Base-by-base conservation (phyloP, 129 eudicot species). In the Escallonia rubra region DNA sequence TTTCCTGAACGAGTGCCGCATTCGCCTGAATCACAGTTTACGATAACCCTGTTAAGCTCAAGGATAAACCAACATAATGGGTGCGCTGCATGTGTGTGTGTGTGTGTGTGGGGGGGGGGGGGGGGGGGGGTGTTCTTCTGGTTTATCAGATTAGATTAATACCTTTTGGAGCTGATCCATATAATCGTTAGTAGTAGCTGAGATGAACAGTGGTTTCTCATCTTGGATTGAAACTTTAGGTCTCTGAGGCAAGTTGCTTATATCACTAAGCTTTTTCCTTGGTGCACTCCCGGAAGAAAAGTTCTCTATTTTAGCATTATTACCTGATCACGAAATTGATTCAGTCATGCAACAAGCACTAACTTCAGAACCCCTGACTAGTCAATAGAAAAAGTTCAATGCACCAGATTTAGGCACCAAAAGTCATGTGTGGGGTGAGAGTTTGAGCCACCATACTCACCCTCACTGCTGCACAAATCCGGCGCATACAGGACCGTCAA, bases 91-190 rank as follows among this genome's bases (percentile, higher is more conserved):
- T n/a, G n/a, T n/a, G n/a, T n/a, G n/a, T n/a, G n/a, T n/a, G n/a
- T n/a, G n/a, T n/a, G n/a, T n/a, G 34, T 23, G 34, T 23, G 34
- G 34, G 34, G 57, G 41, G n/a, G 3, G 0, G 5, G 4, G 38
- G 16, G 9, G 42, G 62, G 23, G 12, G 34, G 48, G 8, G 46
- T 57, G 57, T 4, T 16, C 6, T 49, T 39, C 7, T 62, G 49
- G 71, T 53, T 12, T 50, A 68, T 23, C 11, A 57, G 50, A 43
- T 9, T 6, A 57, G 50, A 43, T 9, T 6, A 12, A 57, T 76
- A 85, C 96, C 96, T 89, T 89, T 63, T 78, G 80, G 8, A 85
- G 87, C 57, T 82, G 78, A 13, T 82, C 83, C 66, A 85, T 77
- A 56, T 78, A 77, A 65, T 85, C 91, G 63, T 74, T 79, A 10